Percentiles rank a stretch among this genome's conserved stretches.
Conservation (phyloP, 768 basidiomycete genomes). For the Infundibulicybe gibba region DNA sequence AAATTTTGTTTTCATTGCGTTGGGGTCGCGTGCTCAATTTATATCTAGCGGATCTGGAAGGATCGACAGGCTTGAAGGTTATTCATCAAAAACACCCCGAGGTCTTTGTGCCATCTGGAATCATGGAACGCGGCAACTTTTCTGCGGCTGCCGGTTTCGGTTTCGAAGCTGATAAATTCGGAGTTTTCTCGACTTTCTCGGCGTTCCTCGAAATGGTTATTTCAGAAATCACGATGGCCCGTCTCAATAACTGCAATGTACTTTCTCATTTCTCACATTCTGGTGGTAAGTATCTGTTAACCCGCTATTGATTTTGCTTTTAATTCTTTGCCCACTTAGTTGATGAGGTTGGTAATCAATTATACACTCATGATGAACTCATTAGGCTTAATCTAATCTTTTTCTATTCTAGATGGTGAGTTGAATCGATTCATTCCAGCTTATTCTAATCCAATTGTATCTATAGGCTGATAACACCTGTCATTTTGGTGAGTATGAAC, state of each 20-base stretch:
- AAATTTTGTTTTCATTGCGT: conserved; percentile 19
- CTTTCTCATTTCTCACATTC: conserved; percentile 89
- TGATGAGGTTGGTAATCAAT: conserved; percentile 44
- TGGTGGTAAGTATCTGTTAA: conserved; percentile 47
- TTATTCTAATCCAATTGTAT: neutral
- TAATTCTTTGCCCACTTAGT: conserved; percentile 29
- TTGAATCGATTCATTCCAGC: neutral
- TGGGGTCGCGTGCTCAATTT: conserved; percentile 6
- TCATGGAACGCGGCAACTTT: conserved; percentile 85
- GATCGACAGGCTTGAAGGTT: conserved; percentile 83
- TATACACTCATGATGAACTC: neutral
- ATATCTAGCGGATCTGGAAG: conserved; percentile 71
- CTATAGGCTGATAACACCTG: conserved; percentile 46
- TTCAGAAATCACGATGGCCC: conserved; percentile 91
- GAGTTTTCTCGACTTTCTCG: conserved; percentile 88
- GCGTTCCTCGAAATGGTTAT: conserved; percentile 91
- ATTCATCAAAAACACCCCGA: conserved; percentile 91
- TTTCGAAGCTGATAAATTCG: conserved; percentile 76
- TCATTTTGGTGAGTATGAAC: conserved; percentile 29
- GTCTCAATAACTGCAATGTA: conserved; percentile 85
- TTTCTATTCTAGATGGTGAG: conserved; percentile 24
- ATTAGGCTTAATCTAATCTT: neutral
- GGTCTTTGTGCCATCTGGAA: conserved; percentile 80
- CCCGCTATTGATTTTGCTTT: neutral
- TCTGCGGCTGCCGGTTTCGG: conserved; percentile 87